Conservation (phyloP, 768 basidiomycete genomes). For the Boletus fagicola region DNA sequence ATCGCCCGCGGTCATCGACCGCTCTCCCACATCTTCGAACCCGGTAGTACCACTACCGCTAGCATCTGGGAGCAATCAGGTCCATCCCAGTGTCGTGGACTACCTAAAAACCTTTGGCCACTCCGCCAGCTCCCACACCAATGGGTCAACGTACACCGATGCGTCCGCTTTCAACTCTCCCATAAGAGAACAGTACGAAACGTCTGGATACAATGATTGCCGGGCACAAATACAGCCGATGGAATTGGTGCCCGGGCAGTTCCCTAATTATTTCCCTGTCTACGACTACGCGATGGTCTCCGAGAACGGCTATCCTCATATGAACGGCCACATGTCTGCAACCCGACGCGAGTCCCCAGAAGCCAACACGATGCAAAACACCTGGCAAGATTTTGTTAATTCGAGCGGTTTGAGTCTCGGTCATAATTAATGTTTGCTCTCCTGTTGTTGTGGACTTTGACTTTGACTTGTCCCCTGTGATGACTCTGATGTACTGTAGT, state of each 20-base stretch:
- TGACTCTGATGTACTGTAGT: conserved; percentile 8
- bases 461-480: conserved; percentile 11
- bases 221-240: conserved; percentile 30
- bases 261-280: conserved; percentile 74
- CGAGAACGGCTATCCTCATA: conserved; percentile 36
- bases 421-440: conserved; percentile 11
- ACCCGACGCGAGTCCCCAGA: conserved; percentile 49
- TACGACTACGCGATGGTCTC: conserved; percentile 59
- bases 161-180: conserved; percentile 27
- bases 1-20: conserved; percentile 42
- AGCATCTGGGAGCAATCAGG: conserved; percentile 46
- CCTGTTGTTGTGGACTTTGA: not conserved
- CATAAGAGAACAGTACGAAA: conserved; percentile 25
- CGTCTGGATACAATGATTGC: conserved; percentile 21
- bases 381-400: conserved; percentile 62
- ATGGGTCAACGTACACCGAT: conserved; percentile 25
- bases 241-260: conserved; percentile 35
- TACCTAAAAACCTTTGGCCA: conserved; percentile 64
- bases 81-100: conserved; percentile 64
- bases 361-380: conserved; percentile 54
- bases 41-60: conserved; percentile 73
- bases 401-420: conserved; percentile 26
- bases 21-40: conserved; percentile 68
- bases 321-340: conserved; percentile 38
- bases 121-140: conserved; percentile 18